phyloP scores from a whole-genome alignment of 192 early-diverging fungal genomes.

The Umbelopsis ramanniana region DNA sequence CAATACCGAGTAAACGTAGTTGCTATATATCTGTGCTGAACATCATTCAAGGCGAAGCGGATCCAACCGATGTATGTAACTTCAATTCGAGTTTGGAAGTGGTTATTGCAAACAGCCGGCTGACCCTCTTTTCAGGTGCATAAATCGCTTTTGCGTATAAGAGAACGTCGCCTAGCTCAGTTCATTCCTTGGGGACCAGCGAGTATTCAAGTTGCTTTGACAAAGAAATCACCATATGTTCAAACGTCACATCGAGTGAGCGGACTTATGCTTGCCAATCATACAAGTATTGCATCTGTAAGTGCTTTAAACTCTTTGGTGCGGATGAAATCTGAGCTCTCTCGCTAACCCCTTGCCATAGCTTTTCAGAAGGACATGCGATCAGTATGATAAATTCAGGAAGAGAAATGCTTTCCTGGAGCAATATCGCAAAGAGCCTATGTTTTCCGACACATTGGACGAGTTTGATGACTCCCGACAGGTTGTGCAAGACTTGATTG shows the following conservation, averaged over 20 bases:
- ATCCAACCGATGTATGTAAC: slow-evolving; percentile 88
- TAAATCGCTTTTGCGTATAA: slow-evolving; percentile 93
- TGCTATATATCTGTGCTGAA: slow-evolving; percentile 98
- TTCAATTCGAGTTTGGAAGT: not conserved
- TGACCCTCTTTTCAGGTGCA: slow-evolving; percentile 73
- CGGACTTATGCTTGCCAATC: slow-evolving; percentile 98
- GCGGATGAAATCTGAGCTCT: not conserved
- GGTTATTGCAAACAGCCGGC: not conserved
- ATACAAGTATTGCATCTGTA: slow-evolving; percentile 89
- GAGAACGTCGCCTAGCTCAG: slow-evolving; percentile 90
- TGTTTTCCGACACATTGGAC: slow-evolving; percentile 81
- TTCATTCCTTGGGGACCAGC: slow-evolving; percentile 99
- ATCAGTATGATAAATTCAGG: slow-evolving; percentile 92
- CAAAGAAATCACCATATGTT: slow-evolving; percentile 91
- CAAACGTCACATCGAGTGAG: slow-evolving; percentile 92
- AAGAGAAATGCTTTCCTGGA: slow-evolving; percentile 98
- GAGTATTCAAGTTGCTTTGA: slow-evolving; percentile 96
- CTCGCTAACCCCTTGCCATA: slow-evolving; percentile 31
- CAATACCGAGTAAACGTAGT: slow-evolving; percentile 83
- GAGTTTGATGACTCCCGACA: slow-evolving; percentile 94
- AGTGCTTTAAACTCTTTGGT: slow-evolving; percentile 20
- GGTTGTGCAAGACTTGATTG: slow-evolving; percentile 89
- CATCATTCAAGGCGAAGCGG: slow-evolving; percentile 98
- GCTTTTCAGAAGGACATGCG: slow-evolving; percentile 89
- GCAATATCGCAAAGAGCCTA: slow-evolving; percentile 83